Evolutionary conservation across 2,329 filamentous ascomycete genomes (phyloP), one percentile per base, ranked within the genome.

Genomic region (Trichoderma lentiforme): DNA sequence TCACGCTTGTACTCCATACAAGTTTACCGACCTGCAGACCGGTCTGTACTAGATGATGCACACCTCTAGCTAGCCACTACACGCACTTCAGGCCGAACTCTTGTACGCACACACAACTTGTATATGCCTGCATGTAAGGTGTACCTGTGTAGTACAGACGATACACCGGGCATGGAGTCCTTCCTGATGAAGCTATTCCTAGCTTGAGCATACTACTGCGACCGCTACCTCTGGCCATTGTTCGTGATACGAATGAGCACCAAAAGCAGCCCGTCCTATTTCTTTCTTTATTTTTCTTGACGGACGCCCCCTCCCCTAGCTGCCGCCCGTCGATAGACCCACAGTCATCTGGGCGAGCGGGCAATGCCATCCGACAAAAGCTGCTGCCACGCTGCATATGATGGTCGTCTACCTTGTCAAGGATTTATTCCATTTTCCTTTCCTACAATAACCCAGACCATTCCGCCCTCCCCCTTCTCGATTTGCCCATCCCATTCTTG

Each of bases 281-380:
- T 51, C 5, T 51, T 53, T 12, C 47, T 24, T 15, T n/a, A 3
- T 26, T 21, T 34, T 18, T 14, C 26, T 61, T 12, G 14, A 51
- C 66, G 26, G 39, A 61, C 62, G 34, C 66, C 39, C 68, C 68
- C 43, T 26, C 60, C 68, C 66, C 68, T 26, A 30, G 68, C 53
- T 61, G 60, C 68, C 68, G 68, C 68, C 68, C 60, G 60, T 65
- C 47, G 68, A 71, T 63, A 47, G 68, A 56, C 68, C 68, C 68
- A 65, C 68, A 11, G 60, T 65, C 68, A 71, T 71, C 68, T 65
- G 43, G 61, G 12, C 18, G 43, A 53, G 43, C 66, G 36, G 36
- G 57, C 56, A 53, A 61, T n/a, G 4, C 28, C 51, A 60, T 69
- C 66, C 66, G 36, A 61, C 36, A 51, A 60, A 60, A 61, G 56